These are phyloP conservation scores for Xylaria telfairii DNA, from an alignment of 495 filamentous ascomycete genomes.

Conservation along the genomic window DNA sequence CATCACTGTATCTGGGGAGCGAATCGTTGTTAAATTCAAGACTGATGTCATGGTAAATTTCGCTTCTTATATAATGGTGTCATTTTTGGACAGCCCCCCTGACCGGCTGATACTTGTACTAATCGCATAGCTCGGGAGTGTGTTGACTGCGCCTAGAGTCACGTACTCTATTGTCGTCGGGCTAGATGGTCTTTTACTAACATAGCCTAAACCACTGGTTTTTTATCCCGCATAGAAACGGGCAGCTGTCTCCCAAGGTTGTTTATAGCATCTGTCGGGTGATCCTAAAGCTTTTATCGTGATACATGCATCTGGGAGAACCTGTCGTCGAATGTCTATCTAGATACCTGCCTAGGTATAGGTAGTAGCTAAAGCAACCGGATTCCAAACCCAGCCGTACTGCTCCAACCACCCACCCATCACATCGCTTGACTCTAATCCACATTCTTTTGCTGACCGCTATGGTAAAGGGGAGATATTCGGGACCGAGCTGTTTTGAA, in stretches of 20 bases:
- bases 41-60: too few species aligned
- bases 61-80: too few species aligned
- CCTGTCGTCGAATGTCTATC: neutral
- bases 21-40: too few species aligned
- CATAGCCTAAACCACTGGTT: too few species aligned
- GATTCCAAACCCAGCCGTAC: neutral
- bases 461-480: too few species aligned
- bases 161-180: neutral
- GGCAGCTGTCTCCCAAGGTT: too few species aligned
- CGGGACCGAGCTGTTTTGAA: too few species aligned
- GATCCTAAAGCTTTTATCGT: neutral
- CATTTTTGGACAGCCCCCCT: neutral
- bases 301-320: neutral
- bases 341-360: too few species aligned
- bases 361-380: neutral
- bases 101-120: neutral
- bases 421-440: neutral
- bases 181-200: too few species aligned
- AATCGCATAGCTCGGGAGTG: neutral
- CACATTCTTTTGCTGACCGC: neutral
- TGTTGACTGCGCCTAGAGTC: neutral
- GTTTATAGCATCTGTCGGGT: neutral
- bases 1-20: too few species aligned
- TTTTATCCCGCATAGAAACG: too few species aligned
- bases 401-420: neutral